These are phyloP conservation scores for Amanita molliuscula DNA, from an alignment of 768 basidiomycete genomes.

Conservation along the genomic window DNA sequence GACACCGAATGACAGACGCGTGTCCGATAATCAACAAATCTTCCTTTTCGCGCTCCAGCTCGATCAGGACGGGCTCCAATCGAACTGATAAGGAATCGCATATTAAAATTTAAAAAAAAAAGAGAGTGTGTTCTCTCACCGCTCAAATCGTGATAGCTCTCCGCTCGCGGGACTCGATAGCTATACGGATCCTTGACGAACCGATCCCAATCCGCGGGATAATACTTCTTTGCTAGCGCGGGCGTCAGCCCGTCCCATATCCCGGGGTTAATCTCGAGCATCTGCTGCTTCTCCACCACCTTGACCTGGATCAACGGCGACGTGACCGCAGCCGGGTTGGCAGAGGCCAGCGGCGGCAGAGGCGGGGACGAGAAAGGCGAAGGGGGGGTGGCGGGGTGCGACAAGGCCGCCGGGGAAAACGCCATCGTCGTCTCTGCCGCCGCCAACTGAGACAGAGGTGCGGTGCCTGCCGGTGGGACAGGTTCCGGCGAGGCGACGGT, in stretches of 20 bases:
- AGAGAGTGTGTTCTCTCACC: conserved; percentile 27
- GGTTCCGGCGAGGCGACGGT: background rate
- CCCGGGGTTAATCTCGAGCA: conserved; percentile 97
- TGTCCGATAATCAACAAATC: conserved; percentile 96
- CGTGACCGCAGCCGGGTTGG: conserved; percentile 1
- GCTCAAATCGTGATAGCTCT: conserved; percentile 94
- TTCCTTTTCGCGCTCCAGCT: conserved; percentile 88
- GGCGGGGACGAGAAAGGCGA: conserved; percentile 6
- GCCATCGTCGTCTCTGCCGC: conserved; percentile 5
- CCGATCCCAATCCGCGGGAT: conserved; percentile 90
- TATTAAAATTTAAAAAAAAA: conserved; percentile 5
- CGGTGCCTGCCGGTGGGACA: background rate
- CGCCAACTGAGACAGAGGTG: conserved; percentile 1
- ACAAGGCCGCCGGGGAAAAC: conserved; percentile 1
- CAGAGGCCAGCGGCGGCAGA: conserved; percentile 14
- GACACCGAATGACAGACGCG: conserved; percentile 93
- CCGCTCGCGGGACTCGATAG: conserved; percentile 85
- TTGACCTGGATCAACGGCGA: conserved; percentile 42
- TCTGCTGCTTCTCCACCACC: conserved; percentile 91
- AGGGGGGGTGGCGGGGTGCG: conserved; percentile 6
- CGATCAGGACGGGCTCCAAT: conserved; percentile 86
- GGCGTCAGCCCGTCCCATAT: conserved; percentile 95
- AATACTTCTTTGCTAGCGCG: conserved; percentile 80
- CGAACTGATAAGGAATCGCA: conserved; percentile 46
- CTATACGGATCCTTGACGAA: conserved; percentile 91